Conservation (phyloP, 495 filamentous ascomycete genomes). For the Hamigera avellanea region DNA sequence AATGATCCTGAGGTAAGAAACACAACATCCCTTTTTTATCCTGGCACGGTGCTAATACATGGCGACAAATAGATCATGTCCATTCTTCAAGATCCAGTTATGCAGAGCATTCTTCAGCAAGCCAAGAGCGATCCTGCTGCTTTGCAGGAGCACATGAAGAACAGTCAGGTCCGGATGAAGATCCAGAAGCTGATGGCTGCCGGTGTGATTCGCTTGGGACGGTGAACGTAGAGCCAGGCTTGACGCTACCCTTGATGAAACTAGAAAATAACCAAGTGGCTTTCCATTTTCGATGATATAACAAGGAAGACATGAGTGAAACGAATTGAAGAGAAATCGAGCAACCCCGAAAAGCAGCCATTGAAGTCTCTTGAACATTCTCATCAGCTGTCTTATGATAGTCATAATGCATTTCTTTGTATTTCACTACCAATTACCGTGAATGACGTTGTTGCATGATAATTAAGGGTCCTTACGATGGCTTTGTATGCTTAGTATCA, state of each 20-base stretch:
- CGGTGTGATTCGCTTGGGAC: conserved; percentile 78
- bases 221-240: conserved; percentile 22
- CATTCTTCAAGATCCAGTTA: conserved; percentile 89
- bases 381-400: too few relatives aligned
- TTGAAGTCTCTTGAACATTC: too few relatives aligned
- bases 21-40: conserved; percentile 1
- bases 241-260: too few relatives aligned
- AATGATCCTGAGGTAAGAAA: conserved; percentile 78
- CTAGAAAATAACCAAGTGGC: too few relatives aligned
- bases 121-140: conserved; percentile 88
- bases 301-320: too few relatives aligned
- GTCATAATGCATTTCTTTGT: too few relatives aligned
- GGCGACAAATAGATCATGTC: conserved; percentile 53
- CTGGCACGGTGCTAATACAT: conserved; percentile 18
- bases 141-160: conserved; percentile 94
- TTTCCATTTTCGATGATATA: too few relatives aligned
- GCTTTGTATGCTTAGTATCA: too few relatives aligned
- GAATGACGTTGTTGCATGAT: not conserved
- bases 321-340: too few relatives aligned
- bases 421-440: not conserved
- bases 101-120: conserved; percentile 95
- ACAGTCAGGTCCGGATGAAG: conserved; percentile 67
- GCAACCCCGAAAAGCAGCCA: too few relatives aligned
- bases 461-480: too few relatives aligned
- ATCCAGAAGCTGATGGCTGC: conserved; percentile 88